Base-by-base conservation (phyloP, 176 grass and related monocot species). In the Lolium multiflorum region DNA sequence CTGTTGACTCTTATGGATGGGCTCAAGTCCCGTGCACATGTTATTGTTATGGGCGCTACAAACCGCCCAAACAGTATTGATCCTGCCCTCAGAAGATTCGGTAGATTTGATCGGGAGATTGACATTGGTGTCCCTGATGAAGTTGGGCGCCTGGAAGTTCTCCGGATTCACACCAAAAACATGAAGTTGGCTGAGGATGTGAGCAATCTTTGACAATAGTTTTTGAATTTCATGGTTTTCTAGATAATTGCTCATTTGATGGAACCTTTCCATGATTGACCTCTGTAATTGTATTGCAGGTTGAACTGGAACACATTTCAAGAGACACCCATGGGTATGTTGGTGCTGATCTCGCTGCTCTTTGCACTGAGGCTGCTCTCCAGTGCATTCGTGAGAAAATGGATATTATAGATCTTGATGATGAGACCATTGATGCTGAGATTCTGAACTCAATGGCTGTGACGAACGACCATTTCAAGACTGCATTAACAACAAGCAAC, bases 351-450 rank as follows among this genome's bases (percentile, higher is more conserved):
- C 90, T 97, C 46, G 95, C 95, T 72, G 92, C 92, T 15, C 92
- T 94, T 57, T 97, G 92, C 76, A 97, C 95, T 35, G 95, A 97
- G 81, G 92, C 92, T 76, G 95, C 95, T 50, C 92, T 97, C 46
- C 95, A 97, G 66, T 97, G 92, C 70, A 97, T 94, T 39, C 88
- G 92, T 62, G 95, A 97, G 85, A 97, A 97, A 70, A 94, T 97
- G 95, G 95, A 94, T 69, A 93, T 97, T 24, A 97, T 97, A 56
- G 92, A 97, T 83, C 83, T 94, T 9, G 95, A 97, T 72, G 95
- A 97, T 38, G 95, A 97, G 55, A 92, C 92, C 2, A 97, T 97
- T 71, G 95, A 97, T 91, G 95, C 95, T 35, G 95, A 97, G 89
- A 93, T 98, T 71, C 85, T 98, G 1, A 98, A 98, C 55, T 95